Conservation (phyloP, 495 filamentous ascomycete species). For the Xylaria acuta region DNA sequence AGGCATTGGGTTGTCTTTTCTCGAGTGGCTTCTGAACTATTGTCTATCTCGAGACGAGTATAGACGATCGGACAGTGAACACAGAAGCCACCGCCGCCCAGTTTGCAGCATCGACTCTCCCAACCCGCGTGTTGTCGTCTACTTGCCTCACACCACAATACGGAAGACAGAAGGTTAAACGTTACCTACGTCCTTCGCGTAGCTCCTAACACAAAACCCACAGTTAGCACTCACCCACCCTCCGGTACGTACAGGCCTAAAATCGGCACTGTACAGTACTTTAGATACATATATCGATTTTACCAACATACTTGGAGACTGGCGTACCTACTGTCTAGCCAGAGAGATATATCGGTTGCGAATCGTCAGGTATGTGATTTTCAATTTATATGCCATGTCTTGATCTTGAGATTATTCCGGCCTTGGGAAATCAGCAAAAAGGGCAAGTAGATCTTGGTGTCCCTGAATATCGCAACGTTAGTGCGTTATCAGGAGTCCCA, state of each 20-base stretch:
- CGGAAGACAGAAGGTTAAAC: too few species aligned
- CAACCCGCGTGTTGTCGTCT: not conserved
- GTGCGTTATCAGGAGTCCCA: conserved; percentile 6
- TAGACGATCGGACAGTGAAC: not conserved
- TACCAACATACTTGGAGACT: conserved; percentile 1
- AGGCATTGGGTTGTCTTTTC: not conserved
- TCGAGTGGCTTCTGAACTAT: not conserved
- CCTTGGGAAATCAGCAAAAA: not conserved
- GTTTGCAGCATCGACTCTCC: not conserved
- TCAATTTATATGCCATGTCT: not conserved
- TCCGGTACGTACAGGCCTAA: not conserved
- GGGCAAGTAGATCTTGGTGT: conserved; percentile 3
- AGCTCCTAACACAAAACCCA: not conserved
- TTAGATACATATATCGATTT: not conserved
- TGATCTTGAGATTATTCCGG: not conserved
- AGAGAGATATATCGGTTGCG: not conserved
- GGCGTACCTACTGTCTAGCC: not conserved
- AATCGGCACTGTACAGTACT: not conserved
- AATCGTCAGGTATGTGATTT: not conserved
- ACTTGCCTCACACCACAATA: not conserved
- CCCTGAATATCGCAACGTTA: conserved; percentile 17
- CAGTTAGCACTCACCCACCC: not conserved
- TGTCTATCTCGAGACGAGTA: not conserved
- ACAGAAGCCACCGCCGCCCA: not conserved
- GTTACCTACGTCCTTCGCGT: too few species aligned